phyloP scores from a whole-genome alignment of 164 flowering plant species.

The Nymphaea colorata region DNA sequence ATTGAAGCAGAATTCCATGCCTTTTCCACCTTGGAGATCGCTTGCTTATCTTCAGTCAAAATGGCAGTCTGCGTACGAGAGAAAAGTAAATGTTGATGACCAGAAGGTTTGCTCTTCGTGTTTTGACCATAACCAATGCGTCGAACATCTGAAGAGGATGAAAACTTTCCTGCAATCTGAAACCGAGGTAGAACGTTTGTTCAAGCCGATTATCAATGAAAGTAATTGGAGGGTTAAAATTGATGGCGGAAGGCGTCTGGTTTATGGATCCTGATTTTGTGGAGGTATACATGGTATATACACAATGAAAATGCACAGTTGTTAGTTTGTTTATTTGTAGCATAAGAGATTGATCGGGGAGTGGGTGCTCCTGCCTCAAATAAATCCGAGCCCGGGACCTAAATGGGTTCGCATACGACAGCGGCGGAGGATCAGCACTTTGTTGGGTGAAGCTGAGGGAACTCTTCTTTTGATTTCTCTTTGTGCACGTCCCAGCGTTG shows the following conservation, averaged over 20 bases:
- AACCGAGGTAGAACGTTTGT: conserved; percentile 34
- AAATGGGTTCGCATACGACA: neutral
- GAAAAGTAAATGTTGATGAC: conserved; percentile 25
- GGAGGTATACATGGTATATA: neutral
- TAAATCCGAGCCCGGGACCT: neutral
- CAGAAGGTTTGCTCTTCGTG: conserved; percentile 1
- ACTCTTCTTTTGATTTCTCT: no score
- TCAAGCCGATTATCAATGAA: conserved; percentile 40
- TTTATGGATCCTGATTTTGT: conserved; percentile 1
- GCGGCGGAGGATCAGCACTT: neutral
- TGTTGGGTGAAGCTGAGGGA: neutral
- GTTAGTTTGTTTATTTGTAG: neutral
- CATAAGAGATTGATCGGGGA: neutral
- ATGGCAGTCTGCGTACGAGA: conserved; percentile 66
- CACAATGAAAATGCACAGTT: neutral
- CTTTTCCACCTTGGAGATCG: conserved; percentile 95
- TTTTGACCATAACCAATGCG: conserved; percentile 43
- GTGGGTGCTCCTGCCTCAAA: neutral
- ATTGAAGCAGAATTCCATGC: conserved; percentile 88
- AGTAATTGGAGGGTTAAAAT: conserved; percentile 31
- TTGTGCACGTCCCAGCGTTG: neutral
- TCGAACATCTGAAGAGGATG: conserved; percentile 47
- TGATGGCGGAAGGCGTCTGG: conserved; percentile 35
- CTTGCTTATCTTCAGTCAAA: conserved; percentile 79
- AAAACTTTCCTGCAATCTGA: conserved; percentile 49